These are phyloP conservation scores for Melanopsichium pennsylvanicum DNA, from an alignment of 1,284 basidiomycete species.

Conservation along the genomic window DNA sequence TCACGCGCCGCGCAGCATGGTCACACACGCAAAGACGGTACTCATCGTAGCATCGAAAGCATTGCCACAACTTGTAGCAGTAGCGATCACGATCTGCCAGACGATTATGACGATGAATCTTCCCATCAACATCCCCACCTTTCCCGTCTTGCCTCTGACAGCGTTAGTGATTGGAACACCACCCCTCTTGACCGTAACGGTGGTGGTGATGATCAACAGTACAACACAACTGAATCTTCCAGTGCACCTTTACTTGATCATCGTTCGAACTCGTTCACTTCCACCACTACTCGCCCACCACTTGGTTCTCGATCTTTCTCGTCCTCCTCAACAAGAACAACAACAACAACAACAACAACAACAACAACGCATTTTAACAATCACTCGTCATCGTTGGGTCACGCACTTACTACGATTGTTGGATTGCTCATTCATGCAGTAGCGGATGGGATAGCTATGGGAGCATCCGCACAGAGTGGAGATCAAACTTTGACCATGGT, in stretches of 20 bases:
- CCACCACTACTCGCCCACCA: no score
- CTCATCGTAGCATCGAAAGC: slow-evolving; percentile 27
- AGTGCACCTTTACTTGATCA: slow-evolving; percentile 21
- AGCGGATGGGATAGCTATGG: slow-evolving; percentile 64
- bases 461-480: slow-evolving; percentile 49
- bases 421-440: slow-evolving; percentile 61
- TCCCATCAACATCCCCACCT: no score
- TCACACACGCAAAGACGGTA: neutral
- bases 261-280: slow-evolving; percentile 12
- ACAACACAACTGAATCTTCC: slow-evolving; percentile 6
- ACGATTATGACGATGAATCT: slow-evolving; percentile 40
- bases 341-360: no score
- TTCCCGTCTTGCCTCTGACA: no score
- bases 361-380: no score
- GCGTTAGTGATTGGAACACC: slow-evolving; percentile 21
- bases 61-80: slow-evolving; percentile 21
- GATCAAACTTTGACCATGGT: slow-evolving; percentile 57
- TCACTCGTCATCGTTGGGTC: no score
- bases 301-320: no score
- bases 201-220: no score
- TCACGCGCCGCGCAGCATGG: neutral
- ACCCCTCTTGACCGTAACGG: slow-evolving; percentile 4
- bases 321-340: no score
- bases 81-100: slow-evolving; percentile 33
- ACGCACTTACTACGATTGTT: slow-evolving; percentile 51